Evolutionary conservation across 2,329 filamentous ascomycete genomes (phyloP).

Genomic region (Colletotrichum tanaceti): DNA sequence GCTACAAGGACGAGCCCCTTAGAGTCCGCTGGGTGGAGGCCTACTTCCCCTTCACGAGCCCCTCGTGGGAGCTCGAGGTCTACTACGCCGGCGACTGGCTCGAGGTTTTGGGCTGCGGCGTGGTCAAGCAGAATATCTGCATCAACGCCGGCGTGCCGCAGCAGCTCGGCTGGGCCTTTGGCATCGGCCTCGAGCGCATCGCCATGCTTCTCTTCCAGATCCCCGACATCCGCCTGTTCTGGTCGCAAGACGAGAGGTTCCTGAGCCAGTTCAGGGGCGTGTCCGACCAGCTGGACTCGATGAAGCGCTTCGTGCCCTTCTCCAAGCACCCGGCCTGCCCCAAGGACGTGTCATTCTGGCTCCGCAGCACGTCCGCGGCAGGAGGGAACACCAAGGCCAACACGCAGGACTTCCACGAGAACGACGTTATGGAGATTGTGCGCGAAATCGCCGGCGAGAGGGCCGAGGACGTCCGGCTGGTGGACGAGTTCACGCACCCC

Average conservation of each 20-base stretch:
- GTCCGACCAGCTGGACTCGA: constrained; percentile 59
- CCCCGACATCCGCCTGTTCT: constrained; percentile 96
- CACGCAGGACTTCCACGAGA: constrained; percentile 79
- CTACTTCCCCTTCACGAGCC: constrained; percentile 96
- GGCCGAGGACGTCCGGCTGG: constrained; percentile 86
- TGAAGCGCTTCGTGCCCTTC: constrained; percentile 82
- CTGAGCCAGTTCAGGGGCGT: constrained; percentile 82
- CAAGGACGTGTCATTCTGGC: constrained; percentile 96
- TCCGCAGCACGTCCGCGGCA: constrained; percentile 63
- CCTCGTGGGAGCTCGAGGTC: constrained; percentile 95
- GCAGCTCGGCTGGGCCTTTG: constrained; percentile 94
- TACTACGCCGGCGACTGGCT: constrained; percentile 96
- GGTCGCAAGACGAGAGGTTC: constrained; percentile 88
- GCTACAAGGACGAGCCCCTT: constrained; percentile 74
- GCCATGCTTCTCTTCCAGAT: constrained; percentile 98
- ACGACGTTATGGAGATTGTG: constrained; percentile 97
- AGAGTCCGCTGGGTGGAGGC: constrained; percentile 95
- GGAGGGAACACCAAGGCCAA: constrained; percentile 58
- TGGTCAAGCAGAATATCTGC: constrained; percentile 86
- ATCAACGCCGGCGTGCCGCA: constrained; percentile 79
- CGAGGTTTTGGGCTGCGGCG: constrained; percentile 92
- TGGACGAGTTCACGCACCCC: constrained; percentile 90
- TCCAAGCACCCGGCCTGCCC: constrained; percentile 90
- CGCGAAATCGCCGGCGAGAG: constrained; percentile 83
- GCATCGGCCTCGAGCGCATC: constrained; percentile 91